Conservation (phyloP, 2,329 filamentous ascomycete species). For the Alternaria infectoria region DNA sequence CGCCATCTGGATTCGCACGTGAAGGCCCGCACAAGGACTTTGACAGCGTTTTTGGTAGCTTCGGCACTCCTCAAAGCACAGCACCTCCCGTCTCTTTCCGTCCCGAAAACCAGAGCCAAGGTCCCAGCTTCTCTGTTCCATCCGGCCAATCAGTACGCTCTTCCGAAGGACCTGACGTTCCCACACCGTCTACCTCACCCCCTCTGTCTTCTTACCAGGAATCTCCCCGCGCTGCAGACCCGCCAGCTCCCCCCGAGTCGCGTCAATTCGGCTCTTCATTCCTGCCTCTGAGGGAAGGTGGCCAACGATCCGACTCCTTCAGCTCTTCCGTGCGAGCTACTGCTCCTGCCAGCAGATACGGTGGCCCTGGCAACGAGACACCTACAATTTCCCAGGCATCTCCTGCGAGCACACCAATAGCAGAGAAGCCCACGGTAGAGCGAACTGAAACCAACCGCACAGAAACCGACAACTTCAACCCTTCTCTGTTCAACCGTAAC, state of each 20-base stretch:
- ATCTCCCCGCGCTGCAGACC: slow-evolving; percentile 63
- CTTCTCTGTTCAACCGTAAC: slow-evolving; percentile 47
- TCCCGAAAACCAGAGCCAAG: slow-evolving; percentile 52
- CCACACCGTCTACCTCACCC: slow-evolving; percentile 69
- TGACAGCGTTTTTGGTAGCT: slow-evolving; percentile 83
- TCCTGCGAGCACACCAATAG: slow-evolving; percentile 60
- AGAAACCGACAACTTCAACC: slow-evolving; percentile 44
- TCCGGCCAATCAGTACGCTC: slow-evolving; percentile 53
- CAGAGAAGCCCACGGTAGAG: slow-evolving; percentile 51
- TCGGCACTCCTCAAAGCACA: slow-evolving; percentile 54
- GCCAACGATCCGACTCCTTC: slow-evolving; percentile 67
- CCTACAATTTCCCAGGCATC: slow-evolving; percentile 52
- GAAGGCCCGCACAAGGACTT: slow-evolving; percentile 60
- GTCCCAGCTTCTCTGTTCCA: slow-evolving; percentile 48
- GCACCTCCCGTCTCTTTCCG: slow-evolving; percentile 68
- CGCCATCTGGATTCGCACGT: slow-evolving; percentile 56
- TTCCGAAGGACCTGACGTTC: slow-evolving; percentile 57
- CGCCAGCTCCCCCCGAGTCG: slow-evolving; percentile 72
- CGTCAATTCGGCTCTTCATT: slow-evolving; percentile 79
- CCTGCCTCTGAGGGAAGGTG: slow-evolving; percentile 69
- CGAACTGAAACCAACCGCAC: slow-evolving; percentile 44
- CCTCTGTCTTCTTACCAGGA: slow-evolving; percentile 60
- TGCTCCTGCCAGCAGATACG: slow-evolving; percentile 71
- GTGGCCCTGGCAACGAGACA: slow-evolving; percentile 57
- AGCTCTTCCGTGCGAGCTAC: slow-evolving; percentile 81